Evolutionary conservation across 805 yeast genomes (phyloP).

Genomic region (Wickerhamiella qilinensis): DNA sequence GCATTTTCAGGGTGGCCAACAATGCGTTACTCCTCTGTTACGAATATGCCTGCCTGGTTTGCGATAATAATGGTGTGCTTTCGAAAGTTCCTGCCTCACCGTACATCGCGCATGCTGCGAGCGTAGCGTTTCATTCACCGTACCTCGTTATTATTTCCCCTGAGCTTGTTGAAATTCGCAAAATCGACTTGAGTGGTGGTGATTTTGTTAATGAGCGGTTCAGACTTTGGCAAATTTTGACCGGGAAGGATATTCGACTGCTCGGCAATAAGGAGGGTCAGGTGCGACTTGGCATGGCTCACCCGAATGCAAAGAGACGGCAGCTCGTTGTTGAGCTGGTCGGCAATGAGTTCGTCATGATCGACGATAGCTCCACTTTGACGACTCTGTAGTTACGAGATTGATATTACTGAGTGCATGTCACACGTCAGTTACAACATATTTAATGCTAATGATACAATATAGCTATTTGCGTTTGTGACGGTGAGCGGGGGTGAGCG

Average conservation of each 20-base stretch:
- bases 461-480: too few relatives aligned
- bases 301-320: slow-evolving; percentile 45
- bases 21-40: slow-evolving; percentile 45
- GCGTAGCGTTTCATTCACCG: slow-evolving; percentile 25
- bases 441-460: too few relatives aligned
- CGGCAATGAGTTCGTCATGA: slow-evolving; percentile 18
- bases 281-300: slow-evolving; percentile 36
- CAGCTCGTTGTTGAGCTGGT: slow-evolving; percentile 37
- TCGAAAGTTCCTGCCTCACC: slow-evolving; percentile 27
- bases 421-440: not conserved
- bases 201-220: slow-evolving; percentile 9
- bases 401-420: not conserved
- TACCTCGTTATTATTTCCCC: slow-evolving; percentile 40
- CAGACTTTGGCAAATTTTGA: slow-evolving; percentile 41
- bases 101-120: slow-evolving; percentile 22
- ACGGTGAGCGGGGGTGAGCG: too few relatives aligned
- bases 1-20: slow-evolving; percentile 37
- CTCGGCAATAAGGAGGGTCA: slow-evolving; percentile 27
- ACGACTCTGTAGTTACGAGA: slow-evolving; percentile 10
- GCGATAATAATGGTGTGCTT: slow-evolving; percentile 32
- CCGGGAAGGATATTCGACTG: slow-evolving; percentile 46
- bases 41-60: slow-evolving; percentile 51
- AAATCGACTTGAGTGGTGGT: slow-evolving; percentile 28
- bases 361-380: slow-evolving; percentile 13
- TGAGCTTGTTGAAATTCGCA: slow-evolving; percentile 56